phyloP scores from a whole-genome alignment of 2,329 filamentous ascomycete genomes.

The Xylariales sp. region DNA sequence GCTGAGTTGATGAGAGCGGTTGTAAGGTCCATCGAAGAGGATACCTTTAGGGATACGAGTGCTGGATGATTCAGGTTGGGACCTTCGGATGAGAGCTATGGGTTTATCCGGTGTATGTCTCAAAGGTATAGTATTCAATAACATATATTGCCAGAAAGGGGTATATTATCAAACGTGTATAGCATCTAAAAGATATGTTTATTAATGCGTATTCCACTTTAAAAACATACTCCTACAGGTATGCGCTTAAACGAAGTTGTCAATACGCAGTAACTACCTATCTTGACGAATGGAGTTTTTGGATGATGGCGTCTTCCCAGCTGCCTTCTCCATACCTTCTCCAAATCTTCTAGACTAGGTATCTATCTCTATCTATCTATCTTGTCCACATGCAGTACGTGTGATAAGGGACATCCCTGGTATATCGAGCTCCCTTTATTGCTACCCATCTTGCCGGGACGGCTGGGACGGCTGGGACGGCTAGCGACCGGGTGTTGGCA shows the following conservation, averaged over 20 bases:
- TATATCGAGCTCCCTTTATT: constrained; percentile 16
- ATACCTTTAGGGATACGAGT: neutral
- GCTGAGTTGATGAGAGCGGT: neutral
- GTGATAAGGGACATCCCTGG: constrained; percentile 18
- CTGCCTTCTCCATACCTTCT: constrained; percentile 5
- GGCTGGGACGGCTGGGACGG: constrained; percentile 6
- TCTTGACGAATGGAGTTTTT: constrained; percentile 5
- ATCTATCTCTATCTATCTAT: too few species aligned
- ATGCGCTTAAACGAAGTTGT: neutral
- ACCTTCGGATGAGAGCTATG: too few species aligned
- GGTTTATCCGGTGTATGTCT: too few species aligned
- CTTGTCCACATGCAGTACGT: constrained; percentile 14
- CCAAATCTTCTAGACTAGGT: constrained; percentile 5
- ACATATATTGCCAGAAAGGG: too few species aligned
- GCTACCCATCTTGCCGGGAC: constrained; percentile 19
- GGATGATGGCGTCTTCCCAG: too few species aligned
- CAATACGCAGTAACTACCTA: neutral
- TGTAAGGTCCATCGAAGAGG: neutral
- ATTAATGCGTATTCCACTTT: too few species aligned
- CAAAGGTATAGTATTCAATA: too few species aligned
- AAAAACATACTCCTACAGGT: neutral
- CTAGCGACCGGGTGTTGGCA: constrained; percentile 7
- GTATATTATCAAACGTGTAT: too few species aligned
- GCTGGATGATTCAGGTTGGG: neutral
- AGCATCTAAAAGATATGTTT: too few species aligned